phyloP scores from a whole-genome alignment of 2,329 filamentous ascomycete species.

The Penicillium sp. region DNA sequence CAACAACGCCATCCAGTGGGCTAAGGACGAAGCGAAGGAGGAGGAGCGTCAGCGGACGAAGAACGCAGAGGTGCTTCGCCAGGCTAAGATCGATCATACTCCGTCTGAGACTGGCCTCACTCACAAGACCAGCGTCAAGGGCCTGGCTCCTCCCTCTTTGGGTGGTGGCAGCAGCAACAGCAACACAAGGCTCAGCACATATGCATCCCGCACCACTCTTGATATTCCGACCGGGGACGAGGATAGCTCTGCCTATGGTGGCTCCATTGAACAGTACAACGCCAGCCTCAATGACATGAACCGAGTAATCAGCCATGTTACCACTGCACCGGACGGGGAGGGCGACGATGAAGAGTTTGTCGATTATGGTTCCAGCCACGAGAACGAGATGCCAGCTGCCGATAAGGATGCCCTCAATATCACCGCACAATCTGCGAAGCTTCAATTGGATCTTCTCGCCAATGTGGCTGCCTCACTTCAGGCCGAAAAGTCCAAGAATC shows the following conservation, averaged over 20 bases:
- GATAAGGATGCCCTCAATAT: constrained; percentile 96
- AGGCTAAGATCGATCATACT: constrained; percentile 70
- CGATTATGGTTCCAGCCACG: constrained; percentile 74
- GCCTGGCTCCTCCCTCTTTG: constrained; percentile 36
- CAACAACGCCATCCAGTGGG: constrained; percentile 98
- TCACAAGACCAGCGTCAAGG: constrained; percentile 36
- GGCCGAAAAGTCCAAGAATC: constrained; percentile 65
- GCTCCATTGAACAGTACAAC: constrained; percentile 56
- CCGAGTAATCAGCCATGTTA: constrained; percentile 48
- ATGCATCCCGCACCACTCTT: constrained; percentile 46
- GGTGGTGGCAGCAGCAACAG: constrained; percentile 37
- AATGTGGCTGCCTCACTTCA: constrained; percentile 81
- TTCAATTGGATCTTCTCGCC: constrained; percentile 86
- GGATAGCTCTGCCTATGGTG: constrained; percentile 47
- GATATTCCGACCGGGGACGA: constrained; percentile 53
- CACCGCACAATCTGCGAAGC: constrained; percentile 86
- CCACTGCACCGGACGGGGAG: constrained; percentile 57
- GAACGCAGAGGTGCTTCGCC: constrained; percentile 69
- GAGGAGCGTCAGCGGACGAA: constrained; percentile 73
- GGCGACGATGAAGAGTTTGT: constrained; percentile 70
- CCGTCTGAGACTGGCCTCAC: constrained; percentile 39
- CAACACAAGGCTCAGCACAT: constrained; percentile 49
- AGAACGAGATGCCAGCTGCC: constrained; percentile 66
- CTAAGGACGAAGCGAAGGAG: constrained; percentile 92
- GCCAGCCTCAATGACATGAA: constrained; percentile 47